phyloP scores from a whole-genome alignment of 257 asterid species.

The Orobanche coerulescens region DNA sequence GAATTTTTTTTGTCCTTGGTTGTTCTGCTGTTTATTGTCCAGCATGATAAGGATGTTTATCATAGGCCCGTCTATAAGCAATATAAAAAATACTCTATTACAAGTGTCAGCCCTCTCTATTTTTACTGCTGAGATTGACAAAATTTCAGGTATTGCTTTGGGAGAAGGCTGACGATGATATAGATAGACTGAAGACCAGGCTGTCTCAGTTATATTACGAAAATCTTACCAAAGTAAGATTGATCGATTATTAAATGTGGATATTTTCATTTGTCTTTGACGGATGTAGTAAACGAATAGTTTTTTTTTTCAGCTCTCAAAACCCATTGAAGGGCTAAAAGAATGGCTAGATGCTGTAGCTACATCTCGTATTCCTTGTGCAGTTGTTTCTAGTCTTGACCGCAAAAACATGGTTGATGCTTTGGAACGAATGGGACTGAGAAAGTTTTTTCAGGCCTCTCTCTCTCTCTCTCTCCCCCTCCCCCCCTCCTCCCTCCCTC shows the following conservation, averaged over 20 bases:
- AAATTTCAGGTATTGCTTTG: constrained; percentile 54
- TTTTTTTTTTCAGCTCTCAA: constrained; percentile 45
- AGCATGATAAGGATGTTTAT: not conserved
- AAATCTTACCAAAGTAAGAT: constrained; percentile 55
- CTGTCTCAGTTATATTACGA: constrained; percentile 67
- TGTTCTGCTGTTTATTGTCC: not conserved
- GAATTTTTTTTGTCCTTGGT: not conserved
- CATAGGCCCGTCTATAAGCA: not conserved
- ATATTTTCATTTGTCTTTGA: constrained; percentile 14
- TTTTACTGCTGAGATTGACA: not conserved
- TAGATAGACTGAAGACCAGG: constrained; percentile 61
- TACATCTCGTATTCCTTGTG: constrained; percentile 91
- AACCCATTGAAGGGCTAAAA: constrained; percentile 76
- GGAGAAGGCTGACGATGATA: constrained; percentile 50
- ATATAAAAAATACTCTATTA: not conserved
- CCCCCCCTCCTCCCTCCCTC: no score
- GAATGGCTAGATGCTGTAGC: constrained; percentile 94
- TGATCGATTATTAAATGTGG: not conserved
- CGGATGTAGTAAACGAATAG: constrained; percentile 12
- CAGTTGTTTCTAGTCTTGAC: constrained; percentile 88
- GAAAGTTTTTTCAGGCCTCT: constrained; percentile 72
- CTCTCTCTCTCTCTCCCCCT: constrained; percentile 20
- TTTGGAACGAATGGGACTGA: constrained; percentile 73
- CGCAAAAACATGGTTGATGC: constrained; percentile 68
- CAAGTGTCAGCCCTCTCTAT: no score